Base-by-base conservation (phyloP, 2,329 filamentous ascomycete genomes). In the Colletotrichum spaethianum region DNA sequence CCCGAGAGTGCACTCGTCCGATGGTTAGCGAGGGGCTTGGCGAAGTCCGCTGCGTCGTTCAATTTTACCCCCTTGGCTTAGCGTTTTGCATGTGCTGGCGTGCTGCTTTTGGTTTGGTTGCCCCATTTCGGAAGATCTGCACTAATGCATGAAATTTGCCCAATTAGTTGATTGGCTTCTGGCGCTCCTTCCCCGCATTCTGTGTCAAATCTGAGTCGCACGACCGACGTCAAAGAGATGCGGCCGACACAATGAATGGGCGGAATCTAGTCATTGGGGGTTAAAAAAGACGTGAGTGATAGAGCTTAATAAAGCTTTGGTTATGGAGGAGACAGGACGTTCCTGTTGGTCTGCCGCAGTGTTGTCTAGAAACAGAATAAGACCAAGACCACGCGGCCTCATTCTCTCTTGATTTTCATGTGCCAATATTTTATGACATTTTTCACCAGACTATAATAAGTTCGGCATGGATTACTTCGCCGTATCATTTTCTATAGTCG, bases 141-240 rank as follows among this genome's bases (percentile, higher is more conserved):
- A 42, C 55, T 31, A 40, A 23, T 23, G 28, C 55, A 61, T 60
- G 42, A 42, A 59, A 23, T 70, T 59, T 65, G 61, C 61, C 61
- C 67, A 60, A 3, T 65, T 53, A 23, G 26, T 26, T 31, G 36
- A 59, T 65, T 57, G 31, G 59, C 31, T 46, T 33, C 7, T 33
- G 38, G n/a, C 12, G 42, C 16, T 20, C 52, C 18, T 33, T 53
- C 59, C 65, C 61, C 61, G 61, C 67, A 64, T 9, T 28, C 36
- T 42, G 65, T n/a, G 36, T 52, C 42, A 46, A 40, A 60, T 23
- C 36, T 52, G 62, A 65, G 38, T 65, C 61, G 44, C 53, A 65
- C 26, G 28, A 28, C 57, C 44, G 67, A 70, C 62, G 61, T 70
- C 52, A 70, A 70, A 23, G 36, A 59, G 61, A n/a, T 23, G 4